Percentiles rank a stretch among this genome's conserved stretches.
Conservation (phyloP, 768 basidiomycete genomes). For the Megacollybia marginata region DNA sequence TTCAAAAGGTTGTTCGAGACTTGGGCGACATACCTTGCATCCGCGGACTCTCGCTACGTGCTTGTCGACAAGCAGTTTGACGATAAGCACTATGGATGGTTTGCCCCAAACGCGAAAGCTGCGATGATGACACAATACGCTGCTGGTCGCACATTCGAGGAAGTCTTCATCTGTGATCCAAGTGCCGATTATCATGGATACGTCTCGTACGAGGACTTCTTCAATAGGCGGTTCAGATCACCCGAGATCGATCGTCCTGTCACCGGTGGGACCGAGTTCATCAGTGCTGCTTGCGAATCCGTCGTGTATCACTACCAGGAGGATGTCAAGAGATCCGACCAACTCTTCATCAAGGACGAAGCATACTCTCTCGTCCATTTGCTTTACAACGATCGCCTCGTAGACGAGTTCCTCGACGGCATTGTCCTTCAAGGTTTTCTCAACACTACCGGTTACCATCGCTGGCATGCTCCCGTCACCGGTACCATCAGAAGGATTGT, state of each 20-base stretch:
- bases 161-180: slow-evolving; percentile 15
- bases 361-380: slow-evolving; percentile 41
- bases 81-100: slow-evolving; percentile 2
- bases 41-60: background rate
- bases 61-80: background rate
- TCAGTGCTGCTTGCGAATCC: slow-evolving; percentile 39
- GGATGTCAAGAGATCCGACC: slow-evolving; percentile 26
- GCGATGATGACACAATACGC: slow-evolving; percentile 1
- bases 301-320: slow-evolving; percentile 25
- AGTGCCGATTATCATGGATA: slow-evolving; percentile 25
- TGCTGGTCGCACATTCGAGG: slow-evolving; percentile 12
- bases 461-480: slow-evolving; percentile 42
- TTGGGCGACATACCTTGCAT: slow-evolving; percentile 1
- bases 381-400: slow-evolving; percentile 23
- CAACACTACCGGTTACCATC: slow-evolving; percentile 36
- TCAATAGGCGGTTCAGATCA: slow-evolving; percentile 25
- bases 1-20: background rate
- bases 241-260: slow-evolving; percentile 26
- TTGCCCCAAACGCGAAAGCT: background rate
- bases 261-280: slow-evolving; percentile 14
- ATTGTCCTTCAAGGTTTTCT: slow-evolving; percentile 40
- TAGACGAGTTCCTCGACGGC: slow-evolving; percentile 32
- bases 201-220: slow-evolving; percentile 35
- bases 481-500: slow-evolving; percentile 23
- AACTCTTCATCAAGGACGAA: slow-evolving; percentile 44